A percentile compares a stretch with the other conserved stretches of the same genome.
Conservation (phyloP, 495 filamentous ascomycete species). For the Daldinia concentrica region DNA sequence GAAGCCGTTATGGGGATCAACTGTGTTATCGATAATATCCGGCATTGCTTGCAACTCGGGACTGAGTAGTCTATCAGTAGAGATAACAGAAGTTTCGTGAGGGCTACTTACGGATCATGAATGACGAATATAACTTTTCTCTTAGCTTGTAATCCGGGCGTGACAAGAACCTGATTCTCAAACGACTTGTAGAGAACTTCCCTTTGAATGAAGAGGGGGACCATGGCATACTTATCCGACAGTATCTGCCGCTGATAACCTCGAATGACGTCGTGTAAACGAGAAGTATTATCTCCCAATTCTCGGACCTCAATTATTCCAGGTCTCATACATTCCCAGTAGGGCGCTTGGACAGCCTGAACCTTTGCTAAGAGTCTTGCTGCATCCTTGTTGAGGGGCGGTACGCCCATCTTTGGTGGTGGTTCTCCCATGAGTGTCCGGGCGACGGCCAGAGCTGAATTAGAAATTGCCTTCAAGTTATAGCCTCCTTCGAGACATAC, state of each 20-base stretch:
- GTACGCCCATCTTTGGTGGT: slow-evolving; percentile 71
- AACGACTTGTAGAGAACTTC: slow-evolving; percentile 78
- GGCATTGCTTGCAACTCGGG: slow-evolving; percentile 76
- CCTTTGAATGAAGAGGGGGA: slow-evolving; percentile 75
- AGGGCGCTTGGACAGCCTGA: slow-evolving; percentile 62
- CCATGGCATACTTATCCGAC: slow-evolving; percentile 76
- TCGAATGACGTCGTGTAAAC: slow-evolving; percentile 75
- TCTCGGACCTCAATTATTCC: slow-evolving; percentile 58
- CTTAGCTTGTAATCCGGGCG: slow-evolving; percentile 54
- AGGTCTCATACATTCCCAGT: slow-evolving; percentile 69
- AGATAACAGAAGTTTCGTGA: neutral
- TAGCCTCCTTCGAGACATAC: slow-evolving; percentile 97
- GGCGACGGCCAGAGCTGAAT: slow-evolving; percentile 90
- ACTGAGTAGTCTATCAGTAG: slow-evolving; percentile 52
- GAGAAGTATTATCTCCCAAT: slow-evolving; percentile 45
- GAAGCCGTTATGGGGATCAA: slow-evolving; percentile 85
- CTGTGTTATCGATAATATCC: slow-evolving; percentile 70
- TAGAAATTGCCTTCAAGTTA: slow-evolving; percentile 89
- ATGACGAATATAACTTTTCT: slow-evolving; percentile 75
- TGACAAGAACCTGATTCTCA: slow-evolving; percentile 89
- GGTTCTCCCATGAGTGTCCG: slow-evolving; percentile 94
- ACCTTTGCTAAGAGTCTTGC: slow-evolving; percentile 60
- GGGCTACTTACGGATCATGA: slow-evolving; percentile 75
- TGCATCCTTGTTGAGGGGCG: slow-evolving; percentile 60
- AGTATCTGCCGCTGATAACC: slow-evolving; percentile 74